Evolutionary conservation across 257 asterid species (phyloP), one percentile per base, ranked within the genome.

Genomic region (Orobanche coerulescens): DNA sequence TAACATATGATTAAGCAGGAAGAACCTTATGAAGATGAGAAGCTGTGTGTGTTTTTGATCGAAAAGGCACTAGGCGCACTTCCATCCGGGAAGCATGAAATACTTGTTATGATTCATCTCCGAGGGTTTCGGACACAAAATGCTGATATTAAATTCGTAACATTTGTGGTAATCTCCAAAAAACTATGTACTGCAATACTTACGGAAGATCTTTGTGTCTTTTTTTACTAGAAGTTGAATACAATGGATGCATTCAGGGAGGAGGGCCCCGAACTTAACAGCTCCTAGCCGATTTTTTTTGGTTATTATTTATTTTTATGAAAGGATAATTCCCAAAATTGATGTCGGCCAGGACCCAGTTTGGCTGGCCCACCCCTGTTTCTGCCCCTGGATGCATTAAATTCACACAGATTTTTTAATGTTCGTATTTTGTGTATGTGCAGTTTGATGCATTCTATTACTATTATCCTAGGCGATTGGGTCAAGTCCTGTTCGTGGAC

Each of bases 381-480:
- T n/a, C n/a, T n/a, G n/a, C n/a, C n/a, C n/a, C n/a, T n/a, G n/a
- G n/a, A n/a, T 50, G 43, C 42, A 22, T 47, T 33, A 20, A 28
- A 0, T 20, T 20, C 18, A 18, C 13, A 13, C 6, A 25, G 62
- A 15, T 18, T 4, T 25, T 20, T 44, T 50, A 33, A 11, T 31
- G 49, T 46, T 64, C 5, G 33, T 54, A 25, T 54, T 67, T 61
- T 51, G 58, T 40, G 22, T 37, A 6, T 36, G 33, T 64, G 78
- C 88, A 91, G 98, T 88, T 92, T 75, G 98, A 92, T 14, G 83
- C 85, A 1, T 92, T 88, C 82, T 84, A 92, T 79, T 75, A 64
- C 77, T 84, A 92, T 79, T 88, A 92, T 65, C 98, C 98, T 9
- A 76, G 70, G 75, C 82, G 96, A 61, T 42, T 92, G 79, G 70